Evolutionary conservation across 2,329 filamentous ascomycete genomes (phyloP), one percentile per base, ranked within the genome.

Genomic region (Madurella fahalii): DNA sequence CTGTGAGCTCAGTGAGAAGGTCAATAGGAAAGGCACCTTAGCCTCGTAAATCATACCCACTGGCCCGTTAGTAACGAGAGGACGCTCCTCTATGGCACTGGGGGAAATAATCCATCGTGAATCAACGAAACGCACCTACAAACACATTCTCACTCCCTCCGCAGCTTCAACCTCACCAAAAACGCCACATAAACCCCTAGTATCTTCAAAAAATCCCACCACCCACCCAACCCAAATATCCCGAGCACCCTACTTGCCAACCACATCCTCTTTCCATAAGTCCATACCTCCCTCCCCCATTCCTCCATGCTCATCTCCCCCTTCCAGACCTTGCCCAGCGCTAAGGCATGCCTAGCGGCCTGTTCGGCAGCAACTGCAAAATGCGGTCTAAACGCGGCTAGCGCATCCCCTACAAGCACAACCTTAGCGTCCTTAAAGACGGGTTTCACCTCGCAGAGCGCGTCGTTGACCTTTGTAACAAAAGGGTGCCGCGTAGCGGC

Each of bases 381-480:
- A 55, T 78, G 75, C 5, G 77, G 76, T 44, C 77, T 61, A 31
- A 78, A 74, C 1, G 72, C 70, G 0, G 74, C 71, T 17, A 78
- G 60, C 0, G 76, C 72, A 61, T 79, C 76, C 0, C 76, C 76
- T 1, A 78, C 70, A 9, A 79, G 59, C 15, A 78, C 51, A 2
- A 78, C 66, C 25, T 69, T 72, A 1, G 74, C 75, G 34, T 68
- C 64, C 18, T 69, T 63, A 50, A 74, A 77, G 34, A 63, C 65
- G 17, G 73, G 71, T 13, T 64, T 54, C 4, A 15, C 34, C 0
- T 66, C 64, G 30, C 68, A 66, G 7, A 75, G 65, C 2, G 71
- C 69, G 51, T 78, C 76, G 12, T 69, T 74, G 31, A 78, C 68
- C 34, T 71, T 72, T 41, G 76, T 74, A 0, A 78, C 69, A 49